These are phyloP conservation scores for Ceratopteris richardii DNA, from an alignment of 75 land plant genomes.

Conservation along the genomic window DNA sequence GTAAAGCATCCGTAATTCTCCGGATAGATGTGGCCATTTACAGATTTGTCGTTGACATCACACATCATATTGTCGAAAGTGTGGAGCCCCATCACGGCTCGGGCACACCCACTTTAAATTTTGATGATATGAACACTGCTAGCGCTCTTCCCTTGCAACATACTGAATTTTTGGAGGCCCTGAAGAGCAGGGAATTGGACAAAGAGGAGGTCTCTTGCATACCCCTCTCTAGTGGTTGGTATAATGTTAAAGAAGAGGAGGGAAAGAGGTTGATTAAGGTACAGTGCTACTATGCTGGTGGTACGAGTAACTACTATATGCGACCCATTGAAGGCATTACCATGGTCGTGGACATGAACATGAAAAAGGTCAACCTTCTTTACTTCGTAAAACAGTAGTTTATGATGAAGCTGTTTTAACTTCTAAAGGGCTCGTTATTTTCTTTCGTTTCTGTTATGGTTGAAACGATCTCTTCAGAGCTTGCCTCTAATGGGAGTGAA, in stretches of 20 bases:
- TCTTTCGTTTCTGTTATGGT: not conserved
- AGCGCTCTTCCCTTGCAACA: slow-evolving; percentile 21
- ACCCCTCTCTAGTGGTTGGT: slow-evolving; percentile 50
- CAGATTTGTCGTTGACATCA: slow-evolving; percentile 39
- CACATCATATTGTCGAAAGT: slow-evolving; percentile 11
- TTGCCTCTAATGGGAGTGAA: no score
- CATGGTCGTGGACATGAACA: slow-evolving; percentile 53
- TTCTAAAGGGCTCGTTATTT: not conserved
- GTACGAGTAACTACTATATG: slow-evolving; percentile 81
- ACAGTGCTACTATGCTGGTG: slow-evolving; percentile 50
- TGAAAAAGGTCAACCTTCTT: slow-evolving; percentile 29
- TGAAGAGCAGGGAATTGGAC: slow-evolving; percentile 44
- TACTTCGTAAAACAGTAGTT: no score
- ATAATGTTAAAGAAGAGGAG: slow-evolving; percentile 35
- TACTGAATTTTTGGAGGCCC: slow-evolving; percentile 35
- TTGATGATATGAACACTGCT: slow-evolving; percentile 34
- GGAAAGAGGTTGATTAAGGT: slow-evolving; percentile 52
- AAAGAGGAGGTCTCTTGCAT: slow-evolving; percentile 45
- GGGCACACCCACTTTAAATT: slow-evolving; percentile 52
- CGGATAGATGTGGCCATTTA: slow-evolving; percentile 15
- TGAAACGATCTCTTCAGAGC: no score
- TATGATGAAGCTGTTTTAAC: no score
- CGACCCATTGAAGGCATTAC: slow-evolving; percentile 82
- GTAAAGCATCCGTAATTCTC: slow-evolving; percentile 53
- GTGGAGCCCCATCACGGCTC: slow-evolving; percentile 14